Evolutionary conservation across 2,329 filamentous ascomycete species (phyloP).

Genomic region (Chaetomium sp.): DNA sequence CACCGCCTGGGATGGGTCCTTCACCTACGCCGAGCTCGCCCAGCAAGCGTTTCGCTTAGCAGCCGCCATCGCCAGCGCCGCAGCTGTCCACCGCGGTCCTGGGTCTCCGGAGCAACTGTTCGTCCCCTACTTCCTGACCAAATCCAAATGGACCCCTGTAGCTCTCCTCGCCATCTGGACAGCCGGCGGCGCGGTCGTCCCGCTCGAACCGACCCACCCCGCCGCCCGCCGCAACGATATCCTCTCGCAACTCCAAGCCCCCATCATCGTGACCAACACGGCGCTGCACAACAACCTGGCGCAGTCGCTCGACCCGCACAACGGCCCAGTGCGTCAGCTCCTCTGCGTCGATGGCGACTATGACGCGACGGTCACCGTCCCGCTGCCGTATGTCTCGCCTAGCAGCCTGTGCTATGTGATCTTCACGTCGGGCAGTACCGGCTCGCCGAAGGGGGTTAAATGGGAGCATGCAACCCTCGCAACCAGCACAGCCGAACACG

Average conservation of each 20-base stretch:
- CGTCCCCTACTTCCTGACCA: conserved; percentile 30
- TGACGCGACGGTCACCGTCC: neutral
- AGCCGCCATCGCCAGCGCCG: conserved; percentile 10
- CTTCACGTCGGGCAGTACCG: conserved; percentile 47
- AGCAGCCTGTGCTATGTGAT: conserved; percentile 31
- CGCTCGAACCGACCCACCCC: conserved; percentile 17
- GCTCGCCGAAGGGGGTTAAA: conserved; percentile 43
- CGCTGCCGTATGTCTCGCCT: conserved; percentile 3
- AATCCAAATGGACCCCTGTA: conserved; percentile 17
- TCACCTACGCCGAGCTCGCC: conserved; percentile 41
- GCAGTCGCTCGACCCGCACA: neutral
- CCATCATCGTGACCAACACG: conserved; percentile 8
- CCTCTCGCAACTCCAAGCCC: conserved; percentile 9
- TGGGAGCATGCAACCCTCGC: conserved; percentile 21
- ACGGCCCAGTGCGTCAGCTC: neutral
- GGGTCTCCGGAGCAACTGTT: conserved; percentile 13
- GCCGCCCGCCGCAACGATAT: conserved; percentile 14
- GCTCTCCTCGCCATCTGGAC: conserved; percentile 18
- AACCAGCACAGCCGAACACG: conserved; percentile 13
- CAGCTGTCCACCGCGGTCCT: conserved; percentile 9
- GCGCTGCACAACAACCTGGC: neutral
- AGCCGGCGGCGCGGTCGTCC: conserved; percentile 13
- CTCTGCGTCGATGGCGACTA: neutral
- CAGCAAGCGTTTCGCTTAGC: conserved; percentile 37
- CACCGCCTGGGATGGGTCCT: conserved; percentile 44